Evolutionary conservation across 2,329 filamentous ascomycete genomes (phyloP), one percentile per base, ranked within the genome.

Genomic region (Plenodomus lindquistii): DNA sequence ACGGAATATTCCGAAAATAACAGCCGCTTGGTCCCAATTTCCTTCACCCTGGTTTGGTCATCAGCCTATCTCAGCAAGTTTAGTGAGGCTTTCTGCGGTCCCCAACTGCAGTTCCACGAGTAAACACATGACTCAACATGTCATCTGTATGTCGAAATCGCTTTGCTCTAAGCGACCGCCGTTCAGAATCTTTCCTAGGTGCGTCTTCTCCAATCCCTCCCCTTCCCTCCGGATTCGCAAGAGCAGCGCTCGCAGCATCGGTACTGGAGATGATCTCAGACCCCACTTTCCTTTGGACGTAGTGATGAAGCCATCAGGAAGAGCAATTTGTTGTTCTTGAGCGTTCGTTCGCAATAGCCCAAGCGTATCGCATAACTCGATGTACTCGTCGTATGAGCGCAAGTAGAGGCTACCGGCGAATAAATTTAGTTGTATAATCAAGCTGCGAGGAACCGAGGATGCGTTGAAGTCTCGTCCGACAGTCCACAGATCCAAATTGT

Each of bases 381-480:
- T 54, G 53, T 89, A 89, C 42, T 87, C 79, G 0, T 71, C 49
- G 37, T 76, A 81, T 0, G 73, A 76, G 0, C 60, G 63, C n/a
- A 88, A 71, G 57, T 88, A 89, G 0, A 89, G 73, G 48, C 87
- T 84, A 0, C 86, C 86, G 0, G 87, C 76, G 46, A 89, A 89
- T 24, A 46, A 27, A 36, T 46, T 46, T 11, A 89, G 75, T 46
- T 81, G 73, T 0, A 74, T 68, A 0, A 72, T 60, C 7, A 16
- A 37, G 27, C 36, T 45, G n/a, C n/a, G n/a, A n/a, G n/a, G n/a
- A n/a, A n/a, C n/a, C n/a, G n/a, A n/a, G n/a, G n/a, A n/a, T n/a
- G n/a, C n/a, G n/a, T n/a, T n/a, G n/a, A n/a, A n/a, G n/a, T n/a
- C n/a, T n/a, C n/a, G n/a, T n/a, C n/a, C n/a, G n/a, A n/a, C n/a